Evolutionary conservation across 495 filamentous ascomycete genomes (phyloP), one percentile per base, ranked within the genome.

Genomic region (Margaritispora aquatica): DNA sequence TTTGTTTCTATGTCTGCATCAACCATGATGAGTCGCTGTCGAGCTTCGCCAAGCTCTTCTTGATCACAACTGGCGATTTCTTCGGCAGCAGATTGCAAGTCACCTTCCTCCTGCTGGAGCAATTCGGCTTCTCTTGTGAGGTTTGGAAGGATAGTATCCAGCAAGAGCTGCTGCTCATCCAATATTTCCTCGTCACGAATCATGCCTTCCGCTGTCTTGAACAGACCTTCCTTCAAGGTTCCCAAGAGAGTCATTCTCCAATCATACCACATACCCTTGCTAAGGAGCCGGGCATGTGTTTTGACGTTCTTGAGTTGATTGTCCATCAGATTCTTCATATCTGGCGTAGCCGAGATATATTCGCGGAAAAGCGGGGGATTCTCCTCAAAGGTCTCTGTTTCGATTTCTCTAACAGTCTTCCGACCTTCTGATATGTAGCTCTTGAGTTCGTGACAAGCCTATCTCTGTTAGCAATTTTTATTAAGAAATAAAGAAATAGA

Each of bases 271-370:
- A 90, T 92, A 36, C 84, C 90, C 69, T 96, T 96, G 74, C 92
- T 96, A 13, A 89, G 79, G 4, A 95, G 77, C 41, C 95, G 77
- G 2, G 95, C 88, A 69, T 97, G 86, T 0, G 90, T 95, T 75
- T 96, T 97, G 66, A 95, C 86, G 61, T 96, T 96, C 69, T 93
- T 92, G 73, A 98, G 93, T 69, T 97, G 94, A 59, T 88, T 92
- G 72, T 98, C 93, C 87, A 98, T 92, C 50, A 94, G 79, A 1
- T 82, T 70, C 64, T 86, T 88, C 61, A 96, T 79, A 51, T 94
- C 88, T n/a, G 89, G 84, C 5, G 89, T 78, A n/a, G 93, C 92
- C 0, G 82, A 83, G 53, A 93, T 82, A 66, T 97, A 98, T 73
- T 97, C 95, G 44, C 82, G 82, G 74, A 98, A 96, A 13, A 98